Base-by-base conservation (phyloP, 768 basidiomycete genomes). In the Thelephora aurantiotincta region DNA sequence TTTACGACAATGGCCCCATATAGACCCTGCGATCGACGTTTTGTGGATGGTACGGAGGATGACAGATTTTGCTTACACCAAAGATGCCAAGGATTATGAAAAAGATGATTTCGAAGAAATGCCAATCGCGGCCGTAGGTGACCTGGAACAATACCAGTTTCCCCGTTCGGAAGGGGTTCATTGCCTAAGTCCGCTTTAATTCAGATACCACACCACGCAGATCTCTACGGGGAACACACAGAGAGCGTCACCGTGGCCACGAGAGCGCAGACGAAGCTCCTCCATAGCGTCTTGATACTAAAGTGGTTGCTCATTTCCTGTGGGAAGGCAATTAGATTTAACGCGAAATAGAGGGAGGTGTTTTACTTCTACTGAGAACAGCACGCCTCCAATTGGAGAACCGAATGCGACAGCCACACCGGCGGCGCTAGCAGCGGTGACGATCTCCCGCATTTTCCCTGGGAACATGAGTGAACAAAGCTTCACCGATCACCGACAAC, bases 221-320 rank as follows among this genome's bases (percentile, higher is more conserved):
- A 41, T 5, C 7, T 14, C 14, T 7, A 14, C 38, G 14, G 38
- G 4, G 22, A 41, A 41, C 38, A 9, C 2, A 41, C 38, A 41
- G 38, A 41, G 41, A 99, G 68, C 0, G 94, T 94, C 55, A 97
- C 83, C 1, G 94, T 94, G 2, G 96, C 96, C 54, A 98, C 88
- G 74, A 98, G 81, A 1, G 96, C 96, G 59, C 96, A 98, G 63
- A 99, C 93, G 67, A 99, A 99, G 57, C 90, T 94, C 59, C 13
- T 16, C 38, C 94, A 98, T 91, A 98, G 96, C 4, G 94, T 98
- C 63, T 90, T 84, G 65, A 93, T 93, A 49, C 86, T 94, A 63
- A 97, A 98, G 35, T 78, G 83, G 61, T 91, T 86, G 63, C 89
- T 94, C 96, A 99, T 99, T 78, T 99, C 96, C 89, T 93, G 14